Percentiles rank a stretch among this genome's conserved stretches.
phyloP scores from a whole-genome alignment of 1,139 yeast species.

The Saccharomyces hybrid region DNA sequence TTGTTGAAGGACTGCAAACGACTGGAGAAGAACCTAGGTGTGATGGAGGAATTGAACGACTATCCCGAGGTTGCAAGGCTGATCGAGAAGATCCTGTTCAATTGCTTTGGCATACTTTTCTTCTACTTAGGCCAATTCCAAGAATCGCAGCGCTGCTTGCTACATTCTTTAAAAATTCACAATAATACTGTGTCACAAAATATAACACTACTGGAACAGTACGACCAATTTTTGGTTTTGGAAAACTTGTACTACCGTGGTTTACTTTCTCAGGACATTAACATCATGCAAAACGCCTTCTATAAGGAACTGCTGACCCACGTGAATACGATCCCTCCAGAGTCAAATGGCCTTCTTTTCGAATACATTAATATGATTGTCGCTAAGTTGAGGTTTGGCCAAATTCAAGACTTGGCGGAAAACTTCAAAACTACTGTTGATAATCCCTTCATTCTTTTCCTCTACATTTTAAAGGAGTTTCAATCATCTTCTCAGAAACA shows the following conservation, averaged over 20 bases:
- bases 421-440: neutral
- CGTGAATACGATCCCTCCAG: slow-evolving; percentile 10
- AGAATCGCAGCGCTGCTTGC: slow-evolving; percentile 9
- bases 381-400: slow-evolving; percentile 5
- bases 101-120: slow-evolving; percentile 17
- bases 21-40: slow-evolving; percentile 11
- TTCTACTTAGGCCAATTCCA: slow-evolving; percentile 11
- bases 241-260: slow-evolving; percentile 25
- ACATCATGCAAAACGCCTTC: neutral
- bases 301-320: neutral
- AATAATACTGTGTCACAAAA: slow-evolving; percentile 1
- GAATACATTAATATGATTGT: slow-evolving; percentile 11
- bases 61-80: slow-evolving; percentile 8
- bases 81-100: slow-evolving; percentile 15
- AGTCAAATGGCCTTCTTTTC: slow-evolving; percentile 12
- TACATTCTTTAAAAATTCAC: slow-evolving; percentile 6
- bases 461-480: neutral
- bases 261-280: neutral
- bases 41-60: slow-evolving; percentile 3
- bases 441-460: neutral
- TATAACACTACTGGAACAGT: slow-evolving; percentile 4
- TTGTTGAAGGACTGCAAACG: slow-evolving; percentile 19
- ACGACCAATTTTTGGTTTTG: slow-evolving; percentile 15
- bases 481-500: neutral
- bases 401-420: neutral